Evolutionary conservation across 108 stramenopile species (phyloP).

Genomic region (Bacterosira constricta): DNA sequence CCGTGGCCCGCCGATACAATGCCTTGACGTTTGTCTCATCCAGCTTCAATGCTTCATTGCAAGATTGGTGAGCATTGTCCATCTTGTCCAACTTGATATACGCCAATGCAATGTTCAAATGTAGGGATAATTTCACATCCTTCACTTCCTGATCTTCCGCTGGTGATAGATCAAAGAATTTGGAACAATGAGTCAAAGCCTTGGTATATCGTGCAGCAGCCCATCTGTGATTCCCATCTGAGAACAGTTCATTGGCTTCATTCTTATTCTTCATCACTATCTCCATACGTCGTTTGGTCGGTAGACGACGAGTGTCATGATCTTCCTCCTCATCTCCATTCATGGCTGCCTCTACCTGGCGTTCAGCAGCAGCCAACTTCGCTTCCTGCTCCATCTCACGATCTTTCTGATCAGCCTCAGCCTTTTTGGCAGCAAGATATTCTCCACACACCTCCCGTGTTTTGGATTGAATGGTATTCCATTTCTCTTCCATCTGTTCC

Average conservation of each 20-base stretch:
- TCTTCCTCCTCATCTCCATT: conserved; percentile 49
- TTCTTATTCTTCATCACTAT: conserved; percentile 66
- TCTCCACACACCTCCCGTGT: conserved; percentile 44
- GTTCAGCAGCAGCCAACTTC: conserved; percentile 42
- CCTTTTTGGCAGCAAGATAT: conserved; percentile 42
- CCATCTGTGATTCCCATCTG: conserved; percentile 50
- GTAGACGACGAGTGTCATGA: conserved; percentile 60
- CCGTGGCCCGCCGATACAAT: conserved; percentile 56
- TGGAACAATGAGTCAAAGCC: conserved; percentile 57
- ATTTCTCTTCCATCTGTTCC: conserved; percentile 43
- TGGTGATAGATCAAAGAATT: conserved; percentile 60
- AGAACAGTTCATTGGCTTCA: conserved; percentile 60
- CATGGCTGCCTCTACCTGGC: conserved; percentile 24
- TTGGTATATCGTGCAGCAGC: conserved; percentile 65
- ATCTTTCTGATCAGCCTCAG: conserved; percentile 44
- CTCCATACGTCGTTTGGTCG: conserved; percentile 63
- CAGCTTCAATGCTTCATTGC: conserved; percentile 57
- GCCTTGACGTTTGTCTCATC: conserved; percentile 54
- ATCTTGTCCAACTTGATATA: conserved; percentile 57
- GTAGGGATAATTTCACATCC: conserved; percentile 48
- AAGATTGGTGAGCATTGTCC: conserved; percentile 50
- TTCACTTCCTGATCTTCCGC: conserved; percentile 56
- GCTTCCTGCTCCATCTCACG: conserved; percentile 62
- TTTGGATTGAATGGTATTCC: conserved; percentile 18
- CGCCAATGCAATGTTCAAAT: conserved; percentile 58